Percentiles rank a stretch among this genome's conserved stretches.
These are phyloP conservation scores for Ehretia macrophylla DNA, from an alignment of 257 asterid species.

Conservation along the genomic window DNA sequence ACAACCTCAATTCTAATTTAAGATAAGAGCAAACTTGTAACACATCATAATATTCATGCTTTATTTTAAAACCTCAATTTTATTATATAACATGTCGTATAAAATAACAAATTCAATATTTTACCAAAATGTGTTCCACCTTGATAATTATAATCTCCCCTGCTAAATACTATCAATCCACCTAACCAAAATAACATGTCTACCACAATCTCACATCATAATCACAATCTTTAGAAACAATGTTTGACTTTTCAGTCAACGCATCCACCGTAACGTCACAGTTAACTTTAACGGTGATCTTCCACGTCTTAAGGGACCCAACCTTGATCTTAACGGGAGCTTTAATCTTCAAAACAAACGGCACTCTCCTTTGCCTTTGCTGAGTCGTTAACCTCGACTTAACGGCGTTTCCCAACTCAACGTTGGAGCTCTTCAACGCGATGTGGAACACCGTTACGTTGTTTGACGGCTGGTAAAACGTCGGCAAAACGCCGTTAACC, in stretches of 20 bases:
- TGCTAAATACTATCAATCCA: too few species aligned
- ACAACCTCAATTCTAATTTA: too few species aligned
- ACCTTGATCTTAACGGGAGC: constrained; percentile 63
- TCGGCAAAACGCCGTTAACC: constrained; percentile 55
- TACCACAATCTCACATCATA: constrained; percentile 66
- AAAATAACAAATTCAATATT: too few species aligned
- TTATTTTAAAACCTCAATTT: too few species aligned
- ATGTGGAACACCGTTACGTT: constrained; percentile 54
- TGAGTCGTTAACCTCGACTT: constrained; percentile 33
- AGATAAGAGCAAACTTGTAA: too few species aligned
- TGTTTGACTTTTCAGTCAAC: constrained; percentile 35
- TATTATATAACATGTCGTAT: too few species aligned
- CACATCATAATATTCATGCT: too few species aligned
- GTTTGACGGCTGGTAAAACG: constrained; percentile 59
- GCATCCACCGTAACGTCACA: constrained; percentile 66
- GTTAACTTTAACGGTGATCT: constrained; percentile 44
- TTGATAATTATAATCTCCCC: too few species aligned
- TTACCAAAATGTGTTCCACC: too few species aligned
- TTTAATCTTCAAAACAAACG: constrained; percentile 43
- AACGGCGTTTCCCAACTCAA: constrained; percentile 40
- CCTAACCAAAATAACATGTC: not conserved
- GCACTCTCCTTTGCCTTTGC: constrained; percentile 37
- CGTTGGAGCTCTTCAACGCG: constrained; percentile 40
- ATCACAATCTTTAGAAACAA: constrained; percentile 53
- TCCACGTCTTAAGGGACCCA: constrained; percentile 72